A percentile compares a stretch with the other conserved stretches of the same genome.
phyloP scores from a whole-genome alignment of 371 early-diverging fungal genomes.

The Rhizopus delemar region DNA sequence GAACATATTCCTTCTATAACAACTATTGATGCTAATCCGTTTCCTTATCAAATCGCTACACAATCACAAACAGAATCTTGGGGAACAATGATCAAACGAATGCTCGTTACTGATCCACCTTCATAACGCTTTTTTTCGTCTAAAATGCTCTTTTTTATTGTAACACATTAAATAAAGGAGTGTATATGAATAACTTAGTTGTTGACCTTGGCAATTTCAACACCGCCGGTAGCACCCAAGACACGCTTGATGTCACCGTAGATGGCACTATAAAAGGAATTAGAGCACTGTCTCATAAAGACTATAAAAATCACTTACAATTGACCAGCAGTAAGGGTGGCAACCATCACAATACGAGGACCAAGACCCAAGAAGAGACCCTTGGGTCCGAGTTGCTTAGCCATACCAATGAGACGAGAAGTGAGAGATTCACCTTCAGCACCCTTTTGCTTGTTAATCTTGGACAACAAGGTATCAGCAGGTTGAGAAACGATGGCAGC shows the following conservation, averaged over 20 bases:
- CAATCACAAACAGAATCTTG: constrained; percentile 44
- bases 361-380: constrained; percentile 74
- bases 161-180: too few relatives aligned
- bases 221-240: constrained; percentile 67
- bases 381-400: constrained; percentile 62
- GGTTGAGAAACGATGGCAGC: constrained; percentile 65
- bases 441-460: constrained; percentile 74
- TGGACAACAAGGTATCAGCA: constrained; percentile 62
- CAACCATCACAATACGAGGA: constrained; percentile 81
- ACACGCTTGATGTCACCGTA: constrained; percentile 72
- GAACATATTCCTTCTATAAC: constrained; percentile 91
- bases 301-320: constrained; percentile 32
- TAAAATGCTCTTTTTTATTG: background rate
- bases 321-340: constrained; percentile 75
- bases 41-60: constrained; percentile 76
- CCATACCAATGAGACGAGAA: constrained; percentile 58
- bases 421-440: constrained; percentile 57
- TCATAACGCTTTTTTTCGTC: background rate
- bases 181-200: too few relatives aligned
- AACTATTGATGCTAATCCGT: constrained; percentile 78
- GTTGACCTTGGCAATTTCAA: constrained; percentile 54
- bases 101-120: constrained; percentile 43
- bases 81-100: constrained; percentile 47
- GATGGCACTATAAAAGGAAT: constrained; percentile 39
- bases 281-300: background rate